phyloP scores from a whole-genome alignment of 192 early-diverging fungal genomes.

The Rhizophlyctis rosea region DNA sequence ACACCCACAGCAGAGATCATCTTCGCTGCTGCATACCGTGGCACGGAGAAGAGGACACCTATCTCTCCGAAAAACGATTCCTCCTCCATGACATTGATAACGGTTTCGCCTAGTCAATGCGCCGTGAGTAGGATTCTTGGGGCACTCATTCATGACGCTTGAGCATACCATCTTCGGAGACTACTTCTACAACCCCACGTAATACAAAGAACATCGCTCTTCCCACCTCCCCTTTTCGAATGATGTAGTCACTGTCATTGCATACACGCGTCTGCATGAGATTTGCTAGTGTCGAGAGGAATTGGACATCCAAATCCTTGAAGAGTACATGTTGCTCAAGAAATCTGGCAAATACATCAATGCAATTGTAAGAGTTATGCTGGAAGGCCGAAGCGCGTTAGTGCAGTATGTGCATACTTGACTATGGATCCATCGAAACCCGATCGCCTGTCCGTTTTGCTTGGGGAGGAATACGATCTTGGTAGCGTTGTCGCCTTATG shows the following conservation, averaged over 20 bases:
- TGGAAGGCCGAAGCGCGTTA: too few species aligned
- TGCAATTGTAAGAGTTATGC: too few species aligned
- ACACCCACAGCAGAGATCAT: neutral
- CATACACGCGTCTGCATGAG: conserved; percentile 50
- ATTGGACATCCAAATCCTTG: conserved; percentile 40
- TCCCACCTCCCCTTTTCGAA: conserved; percentile 57
- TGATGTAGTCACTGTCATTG: conserved; percentile 44
- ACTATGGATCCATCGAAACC: too few species aligned
- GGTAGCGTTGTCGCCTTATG: too few species aligned
- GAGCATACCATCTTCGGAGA: conserved; percentile 53
- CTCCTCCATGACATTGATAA: conserved; percentile 56
- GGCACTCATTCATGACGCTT: neutral
- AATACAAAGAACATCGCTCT: conserved; percentile 56
- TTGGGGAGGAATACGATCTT: too few species aligned
- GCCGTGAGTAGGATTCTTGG: neutral
- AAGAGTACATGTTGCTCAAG: conserved; percentile 47
- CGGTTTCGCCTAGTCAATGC: conserved; percentile 38
- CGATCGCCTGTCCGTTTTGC: too few species aligned
- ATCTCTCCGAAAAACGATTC: conserved; percentile 79
- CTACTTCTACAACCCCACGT: conserved; percentile 47
- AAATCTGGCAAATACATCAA: too few species aligned
- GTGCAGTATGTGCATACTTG: too few species aligned
- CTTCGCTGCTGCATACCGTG: conserved; percentile 33
- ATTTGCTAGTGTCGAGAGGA: conserved; percentile 37
- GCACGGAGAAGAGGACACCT: conserved; percentile 68